Base-by-base conservation (phyloP, 2,329 filamentous ascomycete genomes). In the Diplodia corticola region DNA sequence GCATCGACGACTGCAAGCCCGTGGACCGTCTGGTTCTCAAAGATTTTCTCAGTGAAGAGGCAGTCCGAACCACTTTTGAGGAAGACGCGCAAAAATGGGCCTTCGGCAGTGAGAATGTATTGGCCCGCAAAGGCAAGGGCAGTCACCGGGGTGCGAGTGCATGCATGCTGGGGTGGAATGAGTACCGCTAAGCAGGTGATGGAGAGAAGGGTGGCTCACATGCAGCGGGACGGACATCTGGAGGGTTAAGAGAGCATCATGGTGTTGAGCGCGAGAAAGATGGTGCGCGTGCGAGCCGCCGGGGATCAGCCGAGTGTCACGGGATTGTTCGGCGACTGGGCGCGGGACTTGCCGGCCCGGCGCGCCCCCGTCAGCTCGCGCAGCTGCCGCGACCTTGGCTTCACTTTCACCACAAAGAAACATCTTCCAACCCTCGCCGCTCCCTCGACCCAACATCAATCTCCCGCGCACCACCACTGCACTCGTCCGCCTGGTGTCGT, bases 1-100 rank as follows among this genome's bases (percentile, higher is more conserved):
- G 70, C 28, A 87, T 77, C n/a, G 81, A 65, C 28, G 30, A 54
- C 46, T 40, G 63, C 77, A 64, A 94, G 87, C 2, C 91, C 91
- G 76, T 95, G 92, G 60, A 95, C 86, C 3, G 87, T 81, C 74
- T 94, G 91, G n/a, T 83, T 82, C 17, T 78, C 72, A 72, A 95
- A 93, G 33, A 92, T 77, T 26, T 77, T 76, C 59, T 84, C 73
- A 57, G 74, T 72, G 9, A 67, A 64, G 20, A 78, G 66, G 59
- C 69, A 73, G 17, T 68, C 68, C 20, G 70, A 72, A 37, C 69
- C 68, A 33, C 70, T 67, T 51, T 71, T 69, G 54, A 74, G 65
- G 69, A 81, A 80, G 51, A 80, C 75, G 48, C 71, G 75, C 55
- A 83, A 63, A 66, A 73, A 74, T n/a, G 76, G 74, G 28, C 81